Percentiles rank a stretch among this genome's conserved stretches.
Evolutionary conservation across 352 stramenopile species (phyloP).

Genomic region (Pythium volutum): DNA sequence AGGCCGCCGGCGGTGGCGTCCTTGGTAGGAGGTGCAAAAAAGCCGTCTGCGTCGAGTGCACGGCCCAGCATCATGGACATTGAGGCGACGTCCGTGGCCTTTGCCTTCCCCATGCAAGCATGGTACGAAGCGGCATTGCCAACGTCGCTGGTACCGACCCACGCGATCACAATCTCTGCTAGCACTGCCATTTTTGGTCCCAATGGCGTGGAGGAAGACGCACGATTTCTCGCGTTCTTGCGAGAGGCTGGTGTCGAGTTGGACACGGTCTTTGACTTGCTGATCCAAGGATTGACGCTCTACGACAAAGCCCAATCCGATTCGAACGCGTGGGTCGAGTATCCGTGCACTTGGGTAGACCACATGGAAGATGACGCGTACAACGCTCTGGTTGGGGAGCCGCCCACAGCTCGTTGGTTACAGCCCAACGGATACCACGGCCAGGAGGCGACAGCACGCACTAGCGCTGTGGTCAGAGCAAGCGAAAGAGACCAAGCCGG

Average conservation of each 20-base stretch:
- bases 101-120: constrained; percentile 29
- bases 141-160: constrained; percentile 8
- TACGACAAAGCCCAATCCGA: constrained; percentile 31
- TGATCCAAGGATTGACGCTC: constrained; percentile 34
- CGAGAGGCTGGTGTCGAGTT: constrained; percentile 16
- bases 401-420: neutral
- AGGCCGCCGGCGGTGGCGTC: constrained; percentile 8
- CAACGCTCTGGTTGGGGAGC: neutral
- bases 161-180: constrained; percentile 22
- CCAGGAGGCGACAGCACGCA: too few relatives aligned
- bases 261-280: constrained; percentile 31
- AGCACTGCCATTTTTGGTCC: neutral
- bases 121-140: constrained; percentile 41
- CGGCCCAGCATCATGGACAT: constrained; percentile 22
- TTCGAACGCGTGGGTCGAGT: constrained; percentile 26
- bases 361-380: neutral
- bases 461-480: too few relatives aligned
- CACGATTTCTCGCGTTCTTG: constrained; percentile 21
- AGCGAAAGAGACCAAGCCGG: too few relatives aligned
- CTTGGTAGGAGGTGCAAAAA: neutral
- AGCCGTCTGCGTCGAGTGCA: neutral
- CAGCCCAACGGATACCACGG: too few relatives aligned
- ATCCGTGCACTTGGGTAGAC: constrained; percentile 35
- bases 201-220: neutral
- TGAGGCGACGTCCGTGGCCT: constrained; percentile 33